Evolutionary conservation across 306 rosid species (phyloP), one percentile per base, ranked within the genome.

Genomic region (Geum urbanum): DNA sequence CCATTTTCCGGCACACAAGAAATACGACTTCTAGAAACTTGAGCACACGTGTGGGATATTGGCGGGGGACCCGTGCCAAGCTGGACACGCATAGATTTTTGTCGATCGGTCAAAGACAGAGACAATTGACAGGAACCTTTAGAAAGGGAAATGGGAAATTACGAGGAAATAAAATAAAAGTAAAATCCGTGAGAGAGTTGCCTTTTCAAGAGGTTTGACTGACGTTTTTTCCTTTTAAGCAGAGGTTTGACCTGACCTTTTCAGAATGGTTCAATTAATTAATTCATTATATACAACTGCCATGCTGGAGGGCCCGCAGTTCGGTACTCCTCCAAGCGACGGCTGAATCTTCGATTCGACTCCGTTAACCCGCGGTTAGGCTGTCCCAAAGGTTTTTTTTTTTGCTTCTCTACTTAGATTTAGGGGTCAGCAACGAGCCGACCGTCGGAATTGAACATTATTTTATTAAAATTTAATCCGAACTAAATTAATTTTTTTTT

Each of bases 201-300:
- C 14, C 62, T 66, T 56, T 71, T 64, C 56, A n/a, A 71, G 63
- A 41, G 35, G 66, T n/a, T 46, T 56, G 74, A 70, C 74, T 5
- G 44, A 5, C 16, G 14, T 7, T 8, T 43, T 19, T 32, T 32
- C 37, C 3, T 1, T 32, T 32, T 32, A 2, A 32, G 27, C 0
- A 24, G 27, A 32, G 37, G 37, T 32, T 32, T 32, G 37, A 32
- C 37, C 37, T 32, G 37, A 32, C 37, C 37, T 32, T 4, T 0
- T 19, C 1, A 1, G 13, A 7, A 19, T 20, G 41, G 5, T 6
- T 8, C 16, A 19, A 7, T 20, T 53, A 37, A 19, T 37, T 20
- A 1, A 11, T 8, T 69, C 3, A 35, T 40, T 13, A 32, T 32
- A 32, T 1, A 32, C 37, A 3, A 32, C 15, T 15, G 1, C 8